Percentiles rank a stretch among this genome's conserved stretches.
These are phyloP conservation scores for Stropharia rugosoannulata DNA, from an alignment of 768 basidiomycete species.

Conservation along the genomic window DNA sequence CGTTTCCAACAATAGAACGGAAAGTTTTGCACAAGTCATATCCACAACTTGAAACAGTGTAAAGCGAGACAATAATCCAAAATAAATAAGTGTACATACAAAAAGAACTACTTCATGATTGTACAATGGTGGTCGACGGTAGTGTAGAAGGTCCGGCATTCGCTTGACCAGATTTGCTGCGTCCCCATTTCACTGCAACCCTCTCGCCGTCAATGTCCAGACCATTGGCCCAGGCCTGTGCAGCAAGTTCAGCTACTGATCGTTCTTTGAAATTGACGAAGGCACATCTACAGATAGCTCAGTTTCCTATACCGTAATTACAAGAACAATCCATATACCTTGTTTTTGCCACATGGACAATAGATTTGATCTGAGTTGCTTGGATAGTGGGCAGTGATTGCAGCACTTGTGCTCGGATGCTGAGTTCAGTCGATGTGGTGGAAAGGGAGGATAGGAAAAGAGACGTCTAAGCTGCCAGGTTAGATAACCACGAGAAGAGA, in stretches of 20 bases:
- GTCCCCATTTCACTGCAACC: slow-evolving; percentile 85
- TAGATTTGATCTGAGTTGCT: slow-evolving; percentile 70
- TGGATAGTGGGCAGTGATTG: slow-evolving; percentile 64
- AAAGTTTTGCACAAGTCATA: too few relatives aligned
- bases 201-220: slow-evolving; percentile 80
- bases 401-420: slow-evolving; percentile 70
- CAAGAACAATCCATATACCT: slow-evolving; percentile 39
- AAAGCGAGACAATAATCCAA: too few relatives aligned
- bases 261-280: slow-evolving; percentile 94
- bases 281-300: slow-evolving; percentile 62
- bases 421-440: slow-evolving; percentile 64
- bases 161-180: slow-evolving; percentile 54
- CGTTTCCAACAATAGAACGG: too few relatives aligned
- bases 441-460: slow-evolving; percentile 84
- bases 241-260: slow-evolving; percentile 80
- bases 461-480: slow-evolving; percentile 56
- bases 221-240: slow-evolving; percentile 88
- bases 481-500: not conserved
- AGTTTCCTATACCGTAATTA: not conserved
- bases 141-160: slow-evolving; percentile 18
- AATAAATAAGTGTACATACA: too few relatives aligned
- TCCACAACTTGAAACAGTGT: too few relatives aligned
- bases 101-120: slow-evolving; percentile 11
- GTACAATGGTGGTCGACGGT: slow-evolving; percentile 15
- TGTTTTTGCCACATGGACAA: slow-evolving; percentile 84